Conservation (phyloP, 192 early-diverging fungal species). For the Coemansia pectinata region DNA sequence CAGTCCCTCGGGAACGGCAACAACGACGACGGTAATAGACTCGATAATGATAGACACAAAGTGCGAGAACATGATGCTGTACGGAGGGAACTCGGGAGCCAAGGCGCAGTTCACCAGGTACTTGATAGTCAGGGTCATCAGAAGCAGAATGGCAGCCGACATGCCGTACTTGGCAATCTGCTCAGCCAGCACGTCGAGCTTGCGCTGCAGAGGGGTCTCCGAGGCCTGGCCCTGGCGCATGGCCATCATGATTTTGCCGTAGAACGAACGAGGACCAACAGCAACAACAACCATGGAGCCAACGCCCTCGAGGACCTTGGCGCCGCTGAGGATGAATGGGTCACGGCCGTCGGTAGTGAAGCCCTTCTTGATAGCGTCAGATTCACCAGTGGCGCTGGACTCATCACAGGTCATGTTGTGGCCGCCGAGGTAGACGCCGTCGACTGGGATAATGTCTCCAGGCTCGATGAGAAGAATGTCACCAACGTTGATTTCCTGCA, state of each 20-base stretch:
- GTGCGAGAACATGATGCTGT: constrained; percentile 58
- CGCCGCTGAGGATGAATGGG: constrained; percentile 92
- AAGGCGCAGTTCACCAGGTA: constrained; percentile 70
- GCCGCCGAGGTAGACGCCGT: constrained; percentile 80
- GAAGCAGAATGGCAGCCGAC: constrained; percentile 80
- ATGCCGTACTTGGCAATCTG: constrained; percentile 91
- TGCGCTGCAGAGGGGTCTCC: constrained; percentile 86
- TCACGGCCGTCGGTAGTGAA: constrained; percentile 48
- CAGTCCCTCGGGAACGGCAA: constrained; percentile 97
- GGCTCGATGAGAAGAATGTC: constrained; percentile 85
- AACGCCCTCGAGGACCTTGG: constrained; percentile 89
- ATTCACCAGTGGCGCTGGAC: constrained; percentile 91
- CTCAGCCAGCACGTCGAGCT: constrained; percentile 86
- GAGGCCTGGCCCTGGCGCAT: constrained; percentile 77
- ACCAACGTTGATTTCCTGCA: constrained; percentile 84
- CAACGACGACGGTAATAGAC: constrained; percentile 92
- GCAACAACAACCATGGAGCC: constrained; percentile 83
- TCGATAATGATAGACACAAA: constrained; percentile 83
- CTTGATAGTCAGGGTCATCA: constrained; percentile 80
- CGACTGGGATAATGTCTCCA: constrained; percentile 85
- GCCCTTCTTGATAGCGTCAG: constrained; percentile 83
- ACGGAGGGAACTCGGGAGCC: constrained; percentile 35
- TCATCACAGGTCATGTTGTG: constrained; percentile 90
- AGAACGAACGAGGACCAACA: constrained; percentile 83
- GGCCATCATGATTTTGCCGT: constrained; percentile 87